These are phyloP conservation scores for Ustilago lituana DNA, from an alignment of 1,284 basidiomycete genomes.

Conservation along the genomic window DNA sequence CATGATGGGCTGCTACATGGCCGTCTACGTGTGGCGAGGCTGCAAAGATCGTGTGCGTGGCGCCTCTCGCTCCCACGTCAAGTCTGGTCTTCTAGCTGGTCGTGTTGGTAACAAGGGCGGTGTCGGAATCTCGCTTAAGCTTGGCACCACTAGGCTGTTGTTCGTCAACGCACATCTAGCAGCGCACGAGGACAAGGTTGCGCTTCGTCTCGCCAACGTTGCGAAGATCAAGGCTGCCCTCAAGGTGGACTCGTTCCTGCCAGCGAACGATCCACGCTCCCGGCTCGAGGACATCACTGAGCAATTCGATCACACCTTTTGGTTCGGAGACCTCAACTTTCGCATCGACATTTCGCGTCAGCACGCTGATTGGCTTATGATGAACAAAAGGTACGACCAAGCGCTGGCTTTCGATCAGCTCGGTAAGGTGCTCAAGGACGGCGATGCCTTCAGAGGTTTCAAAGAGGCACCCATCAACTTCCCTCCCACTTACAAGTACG, in stretches of 20 bases:
- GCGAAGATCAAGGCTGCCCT: constrained; percentile 71
- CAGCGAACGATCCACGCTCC: constrained; percentile 72
- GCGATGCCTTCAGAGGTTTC: constrained; percentile 74
- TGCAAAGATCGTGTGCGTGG: constrained; percentile 63
- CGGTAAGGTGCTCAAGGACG: constrained; percentile 74
- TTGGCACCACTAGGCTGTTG: constrained; percentile 78
- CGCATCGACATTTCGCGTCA: constrained; percentile 70
- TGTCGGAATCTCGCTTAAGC: constrained; percentile 81
- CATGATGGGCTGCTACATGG: constrained; percentile 82
- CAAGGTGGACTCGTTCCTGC: constrained; percentile 72
- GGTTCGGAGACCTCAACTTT: constrained; percentile 68
- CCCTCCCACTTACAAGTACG: constrained; percentile 79
- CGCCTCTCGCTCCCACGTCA: constrained; percentile 74
- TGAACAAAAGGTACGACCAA: constrained; percentile 69
- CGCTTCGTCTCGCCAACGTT: constrained; percentile 67
- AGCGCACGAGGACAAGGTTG: constrained; percentile 61
- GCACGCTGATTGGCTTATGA: constrained; percentile 72
- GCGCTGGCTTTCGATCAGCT: constrained; percentile 79
- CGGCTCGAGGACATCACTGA: constrained; percentile 76
- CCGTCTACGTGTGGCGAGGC: constrained; percentile 63
- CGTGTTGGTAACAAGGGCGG: constrained; percentile 80
- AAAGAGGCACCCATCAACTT: constrained; percentile 68
- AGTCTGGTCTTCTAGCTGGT: constrained; percentile 85
- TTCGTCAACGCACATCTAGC: constrained; percentile 90
- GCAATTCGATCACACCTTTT: constrained; percentile 82